Evolutionary conservation across 257 asterid species (phyloP).

Genomic region (Scutellaria galericulata): DNA sequence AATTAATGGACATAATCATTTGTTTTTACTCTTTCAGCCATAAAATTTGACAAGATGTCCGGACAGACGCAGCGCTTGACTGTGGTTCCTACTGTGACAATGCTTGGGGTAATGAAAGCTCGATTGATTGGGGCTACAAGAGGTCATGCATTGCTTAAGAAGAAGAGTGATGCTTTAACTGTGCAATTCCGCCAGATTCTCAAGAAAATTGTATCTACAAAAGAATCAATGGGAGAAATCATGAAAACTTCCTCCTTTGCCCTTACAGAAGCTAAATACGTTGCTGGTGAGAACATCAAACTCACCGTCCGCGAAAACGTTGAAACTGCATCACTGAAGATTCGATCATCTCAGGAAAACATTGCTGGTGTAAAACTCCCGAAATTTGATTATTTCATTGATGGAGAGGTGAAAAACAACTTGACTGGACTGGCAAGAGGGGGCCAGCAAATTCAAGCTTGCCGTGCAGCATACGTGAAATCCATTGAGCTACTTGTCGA

Average conservation of each 20-base stretch:
- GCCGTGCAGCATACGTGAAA: conserved; percentile 55
- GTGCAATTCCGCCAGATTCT: conserved; percentile 58
- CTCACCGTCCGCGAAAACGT: conserved; percentile 56
- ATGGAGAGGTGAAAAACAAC: conserved; percentile 54
- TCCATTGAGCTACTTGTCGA: conserved; percentile 62
- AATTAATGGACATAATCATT: background rate
- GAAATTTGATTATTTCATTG: conserved; percentile 49
- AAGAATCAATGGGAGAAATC: conserved; percentile 56
- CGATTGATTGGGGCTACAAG: conserved; percentile 60
- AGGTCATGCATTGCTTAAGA: conserved; percentile 66
- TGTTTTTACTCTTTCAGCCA: conserved; percentile 37
- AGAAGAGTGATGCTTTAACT: conserved; percentile 59
- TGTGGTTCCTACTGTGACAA: conserved; percentile 59
- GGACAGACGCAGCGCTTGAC: conserved; percentile 59
- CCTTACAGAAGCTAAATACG: conserved; percentile 59
- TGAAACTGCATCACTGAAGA: conserved; percentile 47
- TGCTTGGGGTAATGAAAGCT: conserved; percentile 60
- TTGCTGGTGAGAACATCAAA: conserved; percentile 58
- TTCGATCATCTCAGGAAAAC: conserved; percentile 53
- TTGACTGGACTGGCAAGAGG: conserved; percentile 64
- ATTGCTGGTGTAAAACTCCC: conserved; percentile 65
- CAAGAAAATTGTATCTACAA: conserved; percentile 55
- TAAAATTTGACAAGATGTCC: conserved; percentile 46
- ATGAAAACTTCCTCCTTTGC: conserved; percentile 56
- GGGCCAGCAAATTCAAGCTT: conserved; percentile 60